These are phyloP conservation scores for Globisporangium heterothallicum DNA, from an alignment of 352 stramenopile genomes.

Conservation along the genomic window DNA sequence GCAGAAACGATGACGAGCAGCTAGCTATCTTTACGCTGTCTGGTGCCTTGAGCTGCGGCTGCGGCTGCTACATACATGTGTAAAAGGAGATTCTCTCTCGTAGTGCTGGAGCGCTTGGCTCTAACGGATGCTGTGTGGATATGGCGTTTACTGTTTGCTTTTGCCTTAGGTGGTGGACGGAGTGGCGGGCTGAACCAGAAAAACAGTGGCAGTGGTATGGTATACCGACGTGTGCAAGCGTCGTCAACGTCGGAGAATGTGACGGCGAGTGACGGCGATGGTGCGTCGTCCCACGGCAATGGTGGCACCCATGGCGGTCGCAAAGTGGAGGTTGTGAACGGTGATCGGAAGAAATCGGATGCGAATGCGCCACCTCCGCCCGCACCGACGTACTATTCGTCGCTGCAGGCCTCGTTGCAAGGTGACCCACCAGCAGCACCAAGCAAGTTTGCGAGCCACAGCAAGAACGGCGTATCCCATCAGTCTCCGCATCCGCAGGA, in stretches of 20 bases:
- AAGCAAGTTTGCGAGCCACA: constrained; percentile 4
- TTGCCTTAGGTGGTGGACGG: constrained; percentile 13
- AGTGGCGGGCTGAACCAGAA: constrained; percentile 9
- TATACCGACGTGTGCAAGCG: constrained; percentile 10
- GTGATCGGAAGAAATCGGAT: neutral
- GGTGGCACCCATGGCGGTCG: neutral
- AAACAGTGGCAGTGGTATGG: neutral
- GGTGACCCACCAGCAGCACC: neutral
- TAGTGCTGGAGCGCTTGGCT: no score
- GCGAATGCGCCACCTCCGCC: constrained; percentile 16
- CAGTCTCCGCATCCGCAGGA: constrained; percentile 3
- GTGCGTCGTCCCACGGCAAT: neutral
- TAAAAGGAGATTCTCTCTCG: no score
- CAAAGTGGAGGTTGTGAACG: constrained; percentile 11
- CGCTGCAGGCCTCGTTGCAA: constrained; percentile 32
- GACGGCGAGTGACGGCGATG: neutral
- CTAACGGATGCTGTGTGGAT: neutral
- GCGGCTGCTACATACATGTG: no score
- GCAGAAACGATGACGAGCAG: no score
- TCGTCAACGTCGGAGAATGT: constrained; percentile 1
- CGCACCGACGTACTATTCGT: constrained; percentile 41
- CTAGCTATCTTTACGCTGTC: no score
- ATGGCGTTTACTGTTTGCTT: neutral
- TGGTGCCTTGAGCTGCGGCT: no score
- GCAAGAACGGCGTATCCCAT: constrained; percentile 10